Percentiles rank a stretch among this genome's conserved stretches.
Evolutionary conservation across 805 yeast genomes (phyloP).

Genomic region (Komagataella ulmi): DNA sequence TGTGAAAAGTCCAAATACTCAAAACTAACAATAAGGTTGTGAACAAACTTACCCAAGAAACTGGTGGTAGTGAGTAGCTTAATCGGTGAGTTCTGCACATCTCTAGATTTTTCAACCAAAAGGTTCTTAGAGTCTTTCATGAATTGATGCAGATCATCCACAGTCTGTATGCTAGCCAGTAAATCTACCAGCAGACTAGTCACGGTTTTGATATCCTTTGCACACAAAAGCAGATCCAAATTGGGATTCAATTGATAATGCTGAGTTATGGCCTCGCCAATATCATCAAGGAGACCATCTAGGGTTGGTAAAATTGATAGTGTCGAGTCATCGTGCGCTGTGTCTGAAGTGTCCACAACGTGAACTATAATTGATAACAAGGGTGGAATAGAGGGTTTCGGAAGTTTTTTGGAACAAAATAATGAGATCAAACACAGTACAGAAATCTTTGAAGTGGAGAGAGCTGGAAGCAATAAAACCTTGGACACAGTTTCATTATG

Average conservation of each 20-base stretch:
- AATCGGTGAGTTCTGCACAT: constrained; percentile 6
- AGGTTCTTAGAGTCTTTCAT: constrained; percentile 17
- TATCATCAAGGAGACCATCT: background rate
- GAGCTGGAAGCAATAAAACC: constrained; percentile 18
- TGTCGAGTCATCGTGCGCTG: background rate
- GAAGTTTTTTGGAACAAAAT: constrained; percentile 27
- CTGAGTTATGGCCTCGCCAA: constrained; percentile 14
- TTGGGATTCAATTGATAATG: constrained; percentile 12
- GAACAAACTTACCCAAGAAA: constrained; percentile 33
- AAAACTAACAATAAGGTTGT: constrained; percentile 23
- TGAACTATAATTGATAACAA: constrained; percentile 14
- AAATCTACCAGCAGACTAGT: constrained; percentile 19
- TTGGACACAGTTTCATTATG: background rate
- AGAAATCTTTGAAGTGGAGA: constrained; percentile 45
- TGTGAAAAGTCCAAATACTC: constrained; percentile 35
- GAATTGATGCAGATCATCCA: constrained; percentile 32
- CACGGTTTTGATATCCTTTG: constrained; percentile 14
- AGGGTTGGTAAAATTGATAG: background rate
- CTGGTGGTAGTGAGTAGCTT: constrained; percentile 21
- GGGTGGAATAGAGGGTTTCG: constrained; percentile 22
- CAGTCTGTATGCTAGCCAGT: constrained; percentile 33
- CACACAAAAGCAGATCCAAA: background rate
- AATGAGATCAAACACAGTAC: constrained; percentile 32
- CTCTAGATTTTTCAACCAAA: constrained; percentile 19
- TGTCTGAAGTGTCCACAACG: background rate